These are phyloP conservation scores for Aspergillus niger DNA, from an alignment of 2,329 filamentous ascomycete species.

Conservation along the genomic window DNA sequence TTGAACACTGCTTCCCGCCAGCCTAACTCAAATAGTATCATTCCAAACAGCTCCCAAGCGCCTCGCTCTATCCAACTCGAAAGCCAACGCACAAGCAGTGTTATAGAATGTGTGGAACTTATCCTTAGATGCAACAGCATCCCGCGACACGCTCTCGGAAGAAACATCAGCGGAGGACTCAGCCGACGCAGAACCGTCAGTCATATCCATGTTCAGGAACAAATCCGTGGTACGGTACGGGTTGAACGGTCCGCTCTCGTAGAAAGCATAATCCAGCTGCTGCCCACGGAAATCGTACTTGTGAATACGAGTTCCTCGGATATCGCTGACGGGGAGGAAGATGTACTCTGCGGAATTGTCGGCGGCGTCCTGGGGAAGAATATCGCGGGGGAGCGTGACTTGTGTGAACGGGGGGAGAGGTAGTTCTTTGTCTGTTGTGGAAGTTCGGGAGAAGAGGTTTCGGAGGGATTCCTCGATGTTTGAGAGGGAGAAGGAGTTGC, in stretches of 20 bases:
- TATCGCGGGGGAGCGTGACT: slow-evolving; percentile 31
- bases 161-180: neutral
- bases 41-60: neutral
- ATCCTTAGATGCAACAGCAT: slow-evolving; percentile 12
- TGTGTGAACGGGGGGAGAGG: slow-evolving; percentile 36
- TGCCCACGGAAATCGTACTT: slow-evolving; percentile 37
- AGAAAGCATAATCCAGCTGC: slow-evolving; percentile 34
- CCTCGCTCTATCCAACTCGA: slow-evolving; percentile 33
- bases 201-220: slow-evolving; percentile 32
- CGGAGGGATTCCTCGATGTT: slow-evolving; percentile 27
- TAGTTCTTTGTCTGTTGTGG: slow-evolving; percentile 12
- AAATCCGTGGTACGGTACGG: slow-evolving; percentile 34
- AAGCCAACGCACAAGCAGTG: slow-evolving; percentile 37
- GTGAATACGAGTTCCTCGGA: slow-evolving; percentile 30
- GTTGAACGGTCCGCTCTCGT: slow-evolving; percentile 36
- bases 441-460: slow-evolving; percentile 21
- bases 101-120: slow-evolving; percentile 4
- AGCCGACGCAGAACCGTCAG: neutral
- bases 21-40: neutral
- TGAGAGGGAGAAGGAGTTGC: slow-evolving; percentile 13
- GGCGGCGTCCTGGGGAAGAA: slow-evolving; percentile 21
- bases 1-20: neutral
- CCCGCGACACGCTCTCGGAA: slow-evolving; percentile 11
- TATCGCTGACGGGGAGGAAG: slow-evolving; percentile 35
- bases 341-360: slow-evolving; percentile 34